phyloP scores from a whole-genome alignment of 2,329 filamentous ascomycete species.

The Rachicladosporium sp. region DNA sequence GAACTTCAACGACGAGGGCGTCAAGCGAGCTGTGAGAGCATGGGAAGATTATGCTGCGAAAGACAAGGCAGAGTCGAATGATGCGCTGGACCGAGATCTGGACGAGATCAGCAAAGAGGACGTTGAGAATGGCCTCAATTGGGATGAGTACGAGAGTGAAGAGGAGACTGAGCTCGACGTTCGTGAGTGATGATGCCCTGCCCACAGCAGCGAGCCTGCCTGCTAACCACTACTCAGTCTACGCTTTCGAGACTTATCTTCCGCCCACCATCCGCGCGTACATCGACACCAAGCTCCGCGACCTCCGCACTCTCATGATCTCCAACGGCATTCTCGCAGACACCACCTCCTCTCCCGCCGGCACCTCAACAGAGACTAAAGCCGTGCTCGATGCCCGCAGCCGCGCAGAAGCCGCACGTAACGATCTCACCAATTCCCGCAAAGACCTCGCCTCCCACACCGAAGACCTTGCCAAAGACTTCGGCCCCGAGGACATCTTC shows the following conservation, averaged over 20 bases:
- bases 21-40: conserved; percentile 82
- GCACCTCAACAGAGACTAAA: conserved; percentile 53
- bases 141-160: conserved; percentile 66
- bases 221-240: conserved; percentile 45
- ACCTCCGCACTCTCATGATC: conserved; percentile 61
- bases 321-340: conserved; percentile 65
- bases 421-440: conserved; percentile 50
- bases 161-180: conserved; percentile 60
- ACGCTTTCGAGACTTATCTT: conserved; percentile 78
- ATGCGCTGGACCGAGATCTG: conserved; percentile 56
- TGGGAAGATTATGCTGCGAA: conserved; percentile 91
- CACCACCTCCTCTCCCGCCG: conserved; percentile 16
- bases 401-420: conserved; percentile 53
- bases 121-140: conserved; percentile 64
- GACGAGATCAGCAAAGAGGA: conserved; percentile 65
- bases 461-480: conserved; percentile 68
- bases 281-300: conserved; percentile 59
- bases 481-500: conserved; percentile 76
- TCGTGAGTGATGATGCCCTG: conserved; percentile 44
- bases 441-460: conserved; percentile 52
- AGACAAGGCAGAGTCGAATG: conserved; percentile 38
- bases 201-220: too few species aligned
- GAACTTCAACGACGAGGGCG: conserved; percentile 98
- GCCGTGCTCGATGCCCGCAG: conserved; percentile 62
- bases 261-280: conserved; percentile 59